These are phyloP conservation scores for Ophiocordyceps polyrhachis-furcata DNA, from an alignment of 2,329 filamentous ascomycete genomes.

Conservation along the genomic window DNA sequence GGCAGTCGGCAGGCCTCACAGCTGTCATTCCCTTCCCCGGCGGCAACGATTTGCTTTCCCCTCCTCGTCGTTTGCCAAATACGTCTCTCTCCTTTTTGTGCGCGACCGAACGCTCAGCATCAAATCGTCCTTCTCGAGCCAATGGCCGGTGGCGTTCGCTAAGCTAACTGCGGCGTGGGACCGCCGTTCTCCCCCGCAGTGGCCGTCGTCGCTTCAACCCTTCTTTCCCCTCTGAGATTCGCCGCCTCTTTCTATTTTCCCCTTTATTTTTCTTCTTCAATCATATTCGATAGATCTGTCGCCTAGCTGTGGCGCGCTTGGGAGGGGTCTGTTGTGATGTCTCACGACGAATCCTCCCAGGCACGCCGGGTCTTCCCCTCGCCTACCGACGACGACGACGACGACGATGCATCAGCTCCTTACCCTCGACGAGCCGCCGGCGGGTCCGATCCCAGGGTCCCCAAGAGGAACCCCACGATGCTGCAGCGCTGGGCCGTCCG, in stretches of 20 bases:
- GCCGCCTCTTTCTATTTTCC: background rate
- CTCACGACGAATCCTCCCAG: conserved; percentile 27
- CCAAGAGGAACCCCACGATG: conserved; percentile 16
- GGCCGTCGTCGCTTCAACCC: conserved; percentile 14
- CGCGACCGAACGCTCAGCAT: too few relatives aligned
- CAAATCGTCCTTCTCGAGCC: conserved; percentile 13
- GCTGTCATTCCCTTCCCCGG: background rate
- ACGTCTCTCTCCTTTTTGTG: background rate
- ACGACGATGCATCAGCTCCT: conserved; percentile 18
- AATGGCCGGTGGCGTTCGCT: conserved; percentile 40
- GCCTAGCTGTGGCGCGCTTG: background rate
- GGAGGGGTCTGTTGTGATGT: conserved; percentile 21
- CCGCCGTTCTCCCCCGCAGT: conserved; percentile 31
- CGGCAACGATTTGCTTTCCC: conserved; percentile 1
- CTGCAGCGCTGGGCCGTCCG: conserved; percentile 36
- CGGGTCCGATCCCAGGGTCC: conserved; percentile 12
- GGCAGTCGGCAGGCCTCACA: background rate
- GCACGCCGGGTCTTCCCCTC: conserved; percentile 9
- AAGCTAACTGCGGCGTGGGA: conserved; percentile 40
- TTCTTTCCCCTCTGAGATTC: conserved; percentile 1
- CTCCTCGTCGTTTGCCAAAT: background rate
- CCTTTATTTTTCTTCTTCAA: background rate
- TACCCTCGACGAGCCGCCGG: conserved; percentile 13
- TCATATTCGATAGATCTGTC: background rate
- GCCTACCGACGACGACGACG: conserved; percentile 8